These are phyloP conservation scores for Aureobasidium pullulans DNA, from an alignment of 2,329 filamentous ascomycete species.

Conservation along the genomic window DNA sequence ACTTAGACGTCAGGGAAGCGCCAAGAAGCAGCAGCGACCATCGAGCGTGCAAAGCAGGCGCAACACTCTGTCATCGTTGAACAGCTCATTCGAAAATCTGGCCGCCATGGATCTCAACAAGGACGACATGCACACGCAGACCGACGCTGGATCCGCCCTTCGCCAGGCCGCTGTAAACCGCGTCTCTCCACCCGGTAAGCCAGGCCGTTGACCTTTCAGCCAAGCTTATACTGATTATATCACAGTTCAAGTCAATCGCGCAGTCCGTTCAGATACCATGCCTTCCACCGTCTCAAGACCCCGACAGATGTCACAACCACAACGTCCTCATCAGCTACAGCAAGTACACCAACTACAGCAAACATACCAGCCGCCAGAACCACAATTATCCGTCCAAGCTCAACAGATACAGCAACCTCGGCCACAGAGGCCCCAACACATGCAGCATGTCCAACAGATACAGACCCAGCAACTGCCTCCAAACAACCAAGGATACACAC, in stretches of 20 bases:
- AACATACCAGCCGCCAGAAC: background rate
- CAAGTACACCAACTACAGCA: background rate
- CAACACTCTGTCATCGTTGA: conserved; percentile 16
- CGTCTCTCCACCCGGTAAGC: conserved; percentile 28
- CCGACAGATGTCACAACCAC: background rate
- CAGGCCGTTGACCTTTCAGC: conserved; percentile 17
- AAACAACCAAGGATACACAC: background rate
- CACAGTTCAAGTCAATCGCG: background rate
- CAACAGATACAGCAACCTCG: conserved; percentile 12
- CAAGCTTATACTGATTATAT: conserved; percentile 17
- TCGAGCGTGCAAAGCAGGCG: conserved; percentile 14
- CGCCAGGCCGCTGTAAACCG: conserved; percentile 34
- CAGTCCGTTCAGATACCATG: background rate
- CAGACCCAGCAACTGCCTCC: conserved; percentile 10
- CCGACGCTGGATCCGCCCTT: conserved; percentile 33
- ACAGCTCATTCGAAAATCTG: conserved; percentile 16
- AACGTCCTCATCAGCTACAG: background rate
- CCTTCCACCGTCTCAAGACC: background rate
- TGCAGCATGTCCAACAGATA: background rate
- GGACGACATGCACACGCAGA: conserved; percentile 11
- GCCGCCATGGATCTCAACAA: conserved; percentile 15
- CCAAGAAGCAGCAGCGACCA: conserved; percentile 15
- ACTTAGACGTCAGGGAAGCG: conserved; percentile 27
- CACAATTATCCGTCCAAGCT: background rate
- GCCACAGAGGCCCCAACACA: background rate